A percentile compares a stretch with the other conserved stretches of the same genome.
Conservation (phyloP, 169 alveolate species). For the Ichthyophthirius multifiliis region DNA sequence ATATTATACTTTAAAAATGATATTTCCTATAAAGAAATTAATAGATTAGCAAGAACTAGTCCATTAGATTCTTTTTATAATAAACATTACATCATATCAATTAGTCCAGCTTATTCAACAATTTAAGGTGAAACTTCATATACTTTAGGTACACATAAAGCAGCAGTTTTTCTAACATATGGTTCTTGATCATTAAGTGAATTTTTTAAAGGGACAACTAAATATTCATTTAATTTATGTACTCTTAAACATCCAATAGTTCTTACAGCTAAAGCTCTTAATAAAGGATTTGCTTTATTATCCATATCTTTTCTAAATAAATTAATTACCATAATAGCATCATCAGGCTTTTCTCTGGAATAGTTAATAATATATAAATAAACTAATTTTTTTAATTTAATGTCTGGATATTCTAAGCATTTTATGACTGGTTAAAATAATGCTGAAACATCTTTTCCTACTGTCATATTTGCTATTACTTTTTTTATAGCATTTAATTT, state of each 20-base stretch:
- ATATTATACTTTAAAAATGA: conserved; percentile 66
- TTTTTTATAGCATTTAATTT: conserved; percentile 47
- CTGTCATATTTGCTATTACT: conserved; percentile 99
- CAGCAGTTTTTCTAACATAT: conserved; percentile 98
- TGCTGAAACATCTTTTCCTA: conserved; percentile 98
- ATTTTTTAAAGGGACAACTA: conserved; percentile 95
- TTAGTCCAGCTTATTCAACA: conserved; percentile 92
- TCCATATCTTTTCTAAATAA: conserved; percentile 95
- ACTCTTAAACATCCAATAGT: conserved; percentile 98
- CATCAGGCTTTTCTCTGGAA: conserved; percentile 98
- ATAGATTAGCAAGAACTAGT: conserved; percentile 95
- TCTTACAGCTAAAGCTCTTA: conserved; percentile 97
- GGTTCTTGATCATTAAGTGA: conserved; percentile 96
- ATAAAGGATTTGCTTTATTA: conserved; percentile 84
- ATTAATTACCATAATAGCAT: conserved; percentile 97
- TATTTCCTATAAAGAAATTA: conserved; percentile 93
- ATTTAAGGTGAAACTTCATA: conserved; percentile 91
- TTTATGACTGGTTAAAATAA: conserved; percentile 99
- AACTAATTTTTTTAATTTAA: conserved; percentile 96
- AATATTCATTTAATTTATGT: conserved; percentile 91
- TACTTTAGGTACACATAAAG: conserved; percentile 96
- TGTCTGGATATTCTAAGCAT: conserved; percentile 96
- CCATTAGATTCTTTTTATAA: conserved; percentile 92
- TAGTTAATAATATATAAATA: conserved; percentile 95
- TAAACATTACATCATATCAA: conserved; percentile 85